Conservation (phyloP, 2,329 filamentous ascomycete genomes). For the Aspergillus pseudoglaucus region DNA sequence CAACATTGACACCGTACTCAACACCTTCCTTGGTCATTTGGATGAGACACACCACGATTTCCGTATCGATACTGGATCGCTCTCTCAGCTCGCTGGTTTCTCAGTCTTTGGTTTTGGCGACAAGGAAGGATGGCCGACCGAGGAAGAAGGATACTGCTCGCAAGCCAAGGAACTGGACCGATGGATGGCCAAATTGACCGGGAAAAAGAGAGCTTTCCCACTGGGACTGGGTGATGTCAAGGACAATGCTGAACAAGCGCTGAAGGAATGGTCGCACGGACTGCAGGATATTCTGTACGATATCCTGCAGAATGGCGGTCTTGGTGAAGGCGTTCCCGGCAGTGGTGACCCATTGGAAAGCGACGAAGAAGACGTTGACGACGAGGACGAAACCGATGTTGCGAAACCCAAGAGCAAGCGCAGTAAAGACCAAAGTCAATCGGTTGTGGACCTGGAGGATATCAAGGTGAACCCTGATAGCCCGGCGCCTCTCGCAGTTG, state of each 20-base stretch:
- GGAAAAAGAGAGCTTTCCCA: slow-evolving; percentile 77
- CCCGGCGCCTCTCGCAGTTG: slow-evolving; percentile 61
- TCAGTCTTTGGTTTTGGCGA: slow-evolving; percentile 94
- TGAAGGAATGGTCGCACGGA: slow-evolving; percentile 73
- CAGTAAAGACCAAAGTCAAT: slow-evolving; percentile 26
- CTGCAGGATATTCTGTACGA: slow-evolving; percentile 64
- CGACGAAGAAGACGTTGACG: slow-evolving; percentile 64
- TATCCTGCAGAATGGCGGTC: slow-evolving; percentile 43
- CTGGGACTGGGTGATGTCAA: slow-evolving; percentile 84
- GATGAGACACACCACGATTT: slow-evolving; percentile 95
- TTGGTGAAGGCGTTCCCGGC: slow-evolving; percentile 64
- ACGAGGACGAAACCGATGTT: slow-evolving; percentile 47
- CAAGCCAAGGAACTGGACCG: slow-evolving; percentile 86
- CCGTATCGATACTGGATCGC: slow-evolving; percentile 80
- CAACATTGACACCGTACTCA: slow-evolving; percentile 88
- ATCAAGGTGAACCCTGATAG: slow-evolving; percentile 47
- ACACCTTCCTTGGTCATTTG: slow-evolving; percentile 79
- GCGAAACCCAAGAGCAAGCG: slow-evolving; percentile 48
- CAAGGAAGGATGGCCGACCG: slow-evolving; percentile 82
- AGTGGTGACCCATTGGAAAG: slow-evolving; percentile 82
- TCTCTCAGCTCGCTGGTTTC: slow-evolving; percentile 73
- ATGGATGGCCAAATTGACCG: slow-evolving; percentile 95
- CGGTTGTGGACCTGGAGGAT: slow-evolving; percentile 77
- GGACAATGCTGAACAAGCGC: slow-evolving; percentile 57
- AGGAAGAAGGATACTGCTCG: slow-evolving; percentile 85